Evolutionary conservation across 2,329 filamentous ascomycete species (phyloP), one percentile per base, ranked within the genome.

Genomic region (Pseudohalonectria lignicola): DNA sequence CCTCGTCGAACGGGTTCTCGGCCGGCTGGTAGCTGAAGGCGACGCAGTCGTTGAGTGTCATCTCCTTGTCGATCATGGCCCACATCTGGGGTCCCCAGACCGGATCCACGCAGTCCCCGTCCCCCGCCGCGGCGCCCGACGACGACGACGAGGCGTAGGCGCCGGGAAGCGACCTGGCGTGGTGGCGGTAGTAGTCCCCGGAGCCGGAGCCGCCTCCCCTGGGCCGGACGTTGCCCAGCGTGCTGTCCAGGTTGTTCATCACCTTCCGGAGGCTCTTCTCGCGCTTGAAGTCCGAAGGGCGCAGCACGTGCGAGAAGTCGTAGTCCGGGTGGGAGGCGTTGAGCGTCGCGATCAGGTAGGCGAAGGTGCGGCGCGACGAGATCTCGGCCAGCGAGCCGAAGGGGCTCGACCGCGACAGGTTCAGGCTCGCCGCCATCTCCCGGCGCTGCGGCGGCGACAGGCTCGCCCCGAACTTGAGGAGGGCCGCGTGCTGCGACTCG

Each of bases 271-370:
- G 59, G 49, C 79, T 85, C 42, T 81, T 74, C 64, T 95, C 88
- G 45, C 83, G 80, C 49, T 81, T 82, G 59, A 98, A 98, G 57
- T 98, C 92, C 26, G 80, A 75, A 1, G 92, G 88, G 28, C 88
- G 80, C 41, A 96, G 68, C 25, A 92, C 81, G 53, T 94, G 83
- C 2, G 87, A 94, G 62, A 98, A 98, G 60, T 98, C 92, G 59
- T 98, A 96, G 61, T 98, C 86, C 2, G 85, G 79, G 61, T 98
- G 90, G 41, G 86, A 94, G 5, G 92, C 92, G 54, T 98, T 98
- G 26, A 98, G 69, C 0, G 90, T 96, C 28, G 92, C 92, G 49
- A 98, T 96, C 37, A 98, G 66, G 58, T 96, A 96, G 32, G 92
- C 88, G 60, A 94, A 96, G 0, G 86, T 94, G 48, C 90, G 79